phyloP scores from a whole-genome alignment of 176 grass and related monocot genomes.

The Leersia perrieri region DNA sequence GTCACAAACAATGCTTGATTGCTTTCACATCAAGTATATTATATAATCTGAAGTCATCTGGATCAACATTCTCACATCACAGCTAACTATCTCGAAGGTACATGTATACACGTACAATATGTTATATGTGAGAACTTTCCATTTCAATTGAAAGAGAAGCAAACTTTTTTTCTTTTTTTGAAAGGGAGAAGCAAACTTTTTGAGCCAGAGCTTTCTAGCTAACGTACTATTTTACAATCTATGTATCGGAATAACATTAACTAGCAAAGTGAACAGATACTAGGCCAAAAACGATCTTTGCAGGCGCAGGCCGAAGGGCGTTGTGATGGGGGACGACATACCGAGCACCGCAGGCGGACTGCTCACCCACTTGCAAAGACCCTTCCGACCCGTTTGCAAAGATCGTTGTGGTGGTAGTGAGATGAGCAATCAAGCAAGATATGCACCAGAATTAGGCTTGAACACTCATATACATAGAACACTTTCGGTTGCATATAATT shows the following conservation, averaged over 20 bases:
- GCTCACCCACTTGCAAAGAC: too few relatives aligned
- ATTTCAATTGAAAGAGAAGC: background rate
- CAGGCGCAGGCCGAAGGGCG: too few relatives aligned
- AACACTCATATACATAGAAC: slow-evolving; percentile 18
- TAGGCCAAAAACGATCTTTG: too few relatives aligned
- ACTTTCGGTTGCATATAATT: slow-evolving; percentile 6
- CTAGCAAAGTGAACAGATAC: background rate
- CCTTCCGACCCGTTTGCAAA: too few relatives aligned
- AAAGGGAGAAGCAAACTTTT: slow-evolving; percentile 8
- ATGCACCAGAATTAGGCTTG: slow-evolving; percentile 12
- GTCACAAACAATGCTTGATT: too few relatives aligned
- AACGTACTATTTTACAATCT: background rate
- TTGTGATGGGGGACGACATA: too few relatives aligned
- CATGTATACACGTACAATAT: slow-evolving; percentile 22
- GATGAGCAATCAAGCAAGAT: slow-evolving; percentile 28
- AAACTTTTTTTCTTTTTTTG: slow-evolving; percentile 20
- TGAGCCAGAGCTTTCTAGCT: background rate
- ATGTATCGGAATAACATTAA: background rate
- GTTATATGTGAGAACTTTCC: background rate
- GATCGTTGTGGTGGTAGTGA: too few relatives aligned
- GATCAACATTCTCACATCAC: slow-evolving; percentile 26
- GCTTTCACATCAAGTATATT: too few relatives aligned
- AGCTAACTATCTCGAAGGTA: background rate
- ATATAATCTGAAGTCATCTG: background rate
- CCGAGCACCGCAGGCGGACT: too few relatives aligned